phyloP scores from a whole-genome alignment of 73 alveolate species.

The Paramecium caudatum region DNA sequence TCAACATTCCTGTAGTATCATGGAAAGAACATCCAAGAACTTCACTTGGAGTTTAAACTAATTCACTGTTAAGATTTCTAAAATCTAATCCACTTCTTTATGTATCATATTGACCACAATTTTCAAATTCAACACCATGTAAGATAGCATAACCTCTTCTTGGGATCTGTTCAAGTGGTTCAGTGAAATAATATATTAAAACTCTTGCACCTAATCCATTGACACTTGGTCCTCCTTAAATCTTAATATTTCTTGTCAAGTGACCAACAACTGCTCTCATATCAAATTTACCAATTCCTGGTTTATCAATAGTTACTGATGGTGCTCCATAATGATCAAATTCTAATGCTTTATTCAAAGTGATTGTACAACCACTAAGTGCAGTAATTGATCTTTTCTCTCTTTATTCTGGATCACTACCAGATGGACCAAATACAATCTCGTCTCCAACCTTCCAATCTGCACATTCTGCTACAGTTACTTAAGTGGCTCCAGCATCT shows the following conservation, averaged over 20 bases:
- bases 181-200: slow-evolving; percentile 48
- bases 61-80: slow-evolving; percentile 49
- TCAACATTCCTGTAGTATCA: slow-evolving; percentile 74
- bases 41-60: neutral
- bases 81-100: slow-evolving; percentile 71
- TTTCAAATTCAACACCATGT: slow-evolving; percentile 72
- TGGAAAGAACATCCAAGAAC: slow-evolving; percentile 72
- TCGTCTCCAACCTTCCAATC: slow-evolving; percentile 76
- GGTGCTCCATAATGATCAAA: slow-evolving; percentile 77
- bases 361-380: slow-evolving; percentile 52
- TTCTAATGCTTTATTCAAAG: slow-evolving; percentile 31
- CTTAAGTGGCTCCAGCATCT: slow-evolving; percentile 60
- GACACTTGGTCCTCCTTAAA: slow-evolving; percentile 45
- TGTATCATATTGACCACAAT: slow-evolving; percentile 75
- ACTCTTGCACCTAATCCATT: slow-evolving; percentile 70
- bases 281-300: slow-evolving; percentile 62
- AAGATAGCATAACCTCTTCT: slow-evolving; percentile 65
- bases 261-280: slow-evolving; percentile 74
- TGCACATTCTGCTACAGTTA: slow-evolving; percentile 59
- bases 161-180: slow-evolving; percentile 24
- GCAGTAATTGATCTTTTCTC: slow-evolving; percentile 62
- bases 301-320: slow-evolving; percentile 50
- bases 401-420: slow-evolving; percentile 64
- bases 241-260: slow-evolving; percentile 72
- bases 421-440: slow-evolving; percentile 72